These are phyloP conservation scores for Gracilaria vermiculophylla DNA, from an alignment of 23 red algal genomes.

Conservation along the genomic window DNA sequence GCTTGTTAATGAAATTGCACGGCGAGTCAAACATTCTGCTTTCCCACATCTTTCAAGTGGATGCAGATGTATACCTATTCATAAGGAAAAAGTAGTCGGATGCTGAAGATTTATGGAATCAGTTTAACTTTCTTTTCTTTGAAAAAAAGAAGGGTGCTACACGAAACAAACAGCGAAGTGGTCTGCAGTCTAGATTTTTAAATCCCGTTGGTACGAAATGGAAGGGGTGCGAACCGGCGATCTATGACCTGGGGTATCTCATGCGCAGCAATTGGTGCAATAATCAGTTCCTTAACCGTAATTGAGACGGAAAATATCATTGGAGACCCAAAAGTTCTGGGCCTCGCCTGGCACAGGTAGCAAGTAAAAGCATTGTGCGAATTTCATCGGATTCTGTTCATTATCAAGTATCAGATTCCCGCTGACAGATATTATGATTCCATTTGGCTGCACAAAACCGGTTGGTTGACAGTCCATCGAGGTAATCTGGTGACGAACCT, in stretches of 20 bases:
- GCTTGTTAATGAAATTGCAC: slow-evolving; percentile 76
- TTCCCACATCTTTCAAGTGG: slow-evolving; percentile 67
- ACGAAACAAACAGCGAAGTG: not conserved
- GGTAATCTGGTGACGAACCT: slow-evolving; percentile 86
- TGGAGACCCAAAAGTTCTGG: slow-evolving; percentile 80
- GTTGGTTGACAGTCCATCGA: slow-evolving; percentile 84
- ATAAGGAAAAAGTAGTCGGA: slow-evolving; percentile 63
- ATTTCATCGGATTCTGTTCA: slow-evolving; percentile 83
- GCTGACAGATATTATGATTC: slow-evolving; percentile 89
- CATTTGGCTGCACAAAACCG: slow-evolving; percentile 60
- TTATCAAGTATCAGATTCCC: slow-evolving; percentile 93
- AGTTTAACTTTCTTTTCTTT: not conserved
- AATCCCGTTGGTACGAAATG: not conserved
- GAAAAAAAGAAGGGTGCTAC: not conserved
- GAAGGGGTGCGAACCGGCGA: not conserved
- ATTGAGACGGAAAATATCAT: slow-evolving; percentile 96
- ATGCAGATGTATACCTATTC: slow-evolving; percentile 73
- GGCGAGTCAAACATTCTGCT: slow-evolving; percentile 69
- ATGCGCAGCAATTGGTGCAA: not conserved
- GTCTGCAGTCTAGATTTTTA: not conserved
- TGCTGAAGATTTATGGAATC: not conserved
- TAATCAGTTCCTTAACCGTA: slow-evolving; percentile 40
- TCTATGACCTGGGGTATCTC: not conserved
- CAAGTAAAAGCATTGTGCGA: slow-evolving; percentile 90
- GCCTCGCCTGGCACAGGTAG: slow-evolving; percentile 63